Base-by-base conservation (phyloP, 495 filamentous ascomycete species). In the Penicillium canescens region DNA sequence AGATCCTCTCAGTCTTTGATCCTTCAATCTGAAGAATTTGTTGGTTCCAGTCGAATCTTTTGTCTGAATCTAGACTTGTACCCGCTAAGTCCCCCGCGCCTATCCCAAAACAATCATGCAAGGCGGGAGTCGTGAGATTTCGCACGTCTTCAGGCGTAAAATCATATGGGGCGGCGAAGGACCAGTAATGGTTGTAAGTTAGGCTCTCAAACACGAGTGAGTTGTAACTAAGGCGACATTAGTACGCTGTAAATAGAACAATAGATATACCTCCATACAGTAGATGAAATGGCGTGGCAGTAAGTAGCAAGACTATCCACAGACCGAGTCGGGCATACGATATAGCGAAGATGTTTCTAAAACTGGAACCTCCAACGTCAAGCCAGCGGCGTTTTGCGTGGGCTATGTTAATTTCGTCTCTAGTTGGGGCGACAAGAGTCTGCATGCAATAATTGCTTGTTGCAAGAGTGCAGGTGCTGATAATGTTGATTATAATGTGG, bases 401-500 rank as follows among this genome's bases (percentile, higher is more conserved):
- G 3, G 10, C 12, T 33, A 18, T 6, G 26, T 71, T 54, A 2
- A 69, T 43, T 3, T 68, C 66, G 10, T 54, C 48, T 21, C 70
- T 33, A 1, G 59, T 69, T 6, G 69, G 70, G 3, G 67, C 62
- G 3, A 45, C 52, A 9, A 75, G 46, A 11, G 65, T 50, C 36
- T 78, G 74, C 74, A 77, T 76, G 40, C 64, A 71, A 44, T 72
- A 71, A 34, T 66, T 70, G 31, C 67, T 69, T 0, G 67, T 65
- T 13, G 58, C 66, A 6, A 76, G 53, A 14, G 71, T 58, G 1
- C 40, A 50, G 2, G 67, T 72, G 4, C 68, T 67, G 1, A 73
- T 35, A 13, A 68, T 21, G 34, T 72, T 75, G 35, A 75, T 70
- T 5, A 70, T 34, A 1, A 70, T 42, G 43, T 73, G 71, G 13